Evolutionary conservation across 257 asterid genomes (phyloP), one percentile per base, ranked within the genome.

Genomic region (Leonotis leonurus): DNA sequence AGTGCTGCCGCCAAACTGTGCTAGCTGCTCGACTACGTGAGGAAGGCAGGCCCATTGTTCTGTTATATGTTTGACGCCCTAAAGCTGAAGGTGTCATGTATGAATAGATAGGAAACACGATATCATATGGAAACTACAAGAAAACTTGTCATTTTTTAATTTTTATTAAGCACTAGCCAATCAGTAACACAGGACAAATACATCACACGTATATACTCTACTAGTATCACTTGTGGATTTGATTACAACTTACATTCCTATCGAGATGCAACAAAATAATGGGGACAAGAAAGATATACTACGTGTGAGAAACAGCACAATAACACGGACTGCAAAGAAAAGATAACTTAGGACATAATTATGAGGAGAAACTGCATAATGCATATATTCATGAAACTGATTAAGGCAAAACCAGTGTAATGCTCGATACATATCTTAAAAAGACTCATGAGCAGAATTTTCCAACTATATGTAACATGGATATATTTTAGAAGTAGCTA

Each of bases 21-120:
- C 70, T 80, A 93, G 83, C 83, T 89, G 91, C 81, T 89, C 89
- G 56, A 89, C 89, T 14, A 75, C 82, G 41, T 71, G 77, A 53
- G 99, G 99, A 56, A 89, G 58, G 81, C 95, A 85, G 27, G 83
- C 87, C 98, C 98, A 90, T 60, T 84, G 88, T 74, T 88, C 94
- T 4, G 77, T 70, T 73, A 82, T 62, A 21, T 56, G 71, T 59
- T 64, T 75, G 54, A 89, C 55, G 55, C 75, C 85, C 99, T 93
- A 56, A 60, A 67, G 29, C 73, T 49, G 56, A 18, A 62, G 35
- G 32, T 29, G 8, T 12, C 21, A 20, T 35, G 32, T 18, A 3
- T 43, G 61, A 27, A 6, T 35, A 24, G 30, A 60, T 29, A 1
- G 14, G 26, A 41, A 48, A 53, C 4, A 48, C 10, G 25, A 6